Percentiles rank a stretch among this genome's conserved stretches.
Conservation (phyloP, 192 early-diverging fungal species). For the Entrophospora sp. region DNA sequence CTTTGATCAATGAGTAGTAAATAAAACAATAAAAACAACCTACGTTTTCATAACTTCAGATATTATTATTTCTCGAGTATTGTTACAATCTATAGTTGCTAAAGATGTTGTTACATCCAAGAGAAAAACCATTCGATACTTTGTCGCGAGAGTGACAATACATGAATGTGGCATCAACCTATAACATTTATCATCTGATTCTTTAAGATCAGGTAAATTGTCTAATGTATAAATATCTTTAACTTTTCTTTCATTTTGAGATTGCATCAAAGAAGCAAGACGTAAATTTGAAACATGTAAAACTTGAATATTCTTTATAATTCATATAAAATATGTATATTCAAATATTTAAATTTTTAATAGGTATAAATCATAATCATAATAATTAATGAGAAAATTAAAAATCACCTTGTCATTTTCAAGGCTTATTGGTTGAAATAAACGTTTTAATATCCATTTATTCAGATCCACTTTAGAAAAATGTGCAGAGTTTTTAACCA, state of each 20-base stretch:
- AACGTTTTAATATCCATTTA: constrained; percentile 30
- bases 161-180: constrained; percentile 59
- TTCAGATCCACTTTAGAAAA: constrained; percentile 24
- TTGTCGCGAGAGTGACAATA: constrained; percentile 44
- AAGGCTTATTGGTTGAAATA: constrained; percentile 23
- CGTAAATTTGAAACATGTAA: constrained; percentile 2
- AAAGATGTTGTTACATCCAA: constrained; percentile 64
- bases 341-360: background rate
- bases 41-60: constrained; percentile 44
- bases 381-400: background rate
- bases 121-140: constrained; percentile 58
- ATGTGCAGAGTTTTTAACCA: constrained; percentile 11
- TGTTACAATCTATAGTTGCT: constrained; percentile 41
- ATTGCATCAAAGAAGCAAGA: constrained; percentile 7
- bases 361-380: background rate
- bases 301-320: constrained; percentile 11
- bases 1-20: background rate
- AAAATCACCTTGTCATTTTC: constrained; percentile 23
- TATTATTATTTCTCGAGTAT: constrained; percentile 34
- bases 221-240: constrained; percentile 12
- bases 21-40: background rate
- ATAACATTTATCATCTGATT: constrained; percentile 18
- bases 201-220: constrained; percentile 1
- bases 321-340: background rate
- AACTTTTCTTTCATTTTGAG: constrained; percentile 11